These are phyloP conservation scores for Bombardia bombarda DNA, from an alignment of 495 filamentous ascomycete genomes.

Conservation along the genomic window DNA sequence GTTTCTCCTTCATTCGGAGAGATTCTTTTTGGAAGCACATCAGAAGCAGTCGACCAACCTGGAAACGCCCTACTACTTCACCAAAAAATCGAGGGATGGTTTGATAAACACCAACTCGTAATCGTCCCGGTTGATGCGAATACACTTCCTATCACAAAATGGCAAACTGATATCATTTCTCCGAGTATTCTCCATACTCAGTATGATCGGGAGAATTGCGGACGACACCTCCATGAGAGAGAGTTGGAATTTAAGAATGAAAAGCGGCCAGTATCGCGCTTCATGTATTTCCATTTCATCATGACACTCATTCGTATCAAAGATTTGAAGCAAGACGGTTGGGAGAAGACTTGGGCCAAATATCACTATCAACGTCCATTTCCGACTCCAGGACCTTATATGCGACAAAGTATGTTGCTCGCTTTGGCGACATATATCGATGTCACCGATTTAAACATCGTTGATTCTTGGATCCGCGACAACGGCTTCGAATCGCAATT, in stretches of 20 bases:
- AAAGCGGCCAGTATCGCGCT: slow-evolving; percentile 4
- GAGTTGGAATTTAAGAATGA: slow-evolving; percentile 2
- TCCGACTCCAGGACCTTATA: slow-evolving; percentile 4
- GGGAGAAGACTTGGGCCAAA: slow-evolving; percentile 6
- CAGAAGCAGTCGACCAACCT: too few relatives aligned
- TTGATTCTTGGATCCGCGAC: slow-evolving; percentile 5
- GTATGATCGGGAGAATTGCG: too few relatives aligned
- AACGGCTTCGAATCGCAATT: too few relatives aligned
- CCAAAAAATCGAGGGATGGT: too few relatives aligned
- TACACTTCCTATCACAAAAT: too few relatives aligned
- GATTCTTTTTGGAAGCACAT: too few relatives aligned
- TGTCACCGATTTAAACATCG: not conserved
- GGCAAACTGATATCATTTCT: too few relatives aligned
- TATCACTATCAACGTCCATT: slow-evolving; percentile 9
- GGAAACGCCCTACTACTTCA: too few relatives aligned
- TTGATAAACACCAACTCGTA: too few relatives aligned
- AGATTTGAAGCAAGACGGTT: not conserved
- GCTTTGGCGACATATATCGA: slow-evolving; percentile 7
- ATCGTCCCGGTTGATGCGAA: too few relatives aligned
- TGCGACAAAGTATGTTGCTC: slow-evolving; percentile 5
- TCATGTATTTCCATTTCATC: slow-evolving; percentile 11
- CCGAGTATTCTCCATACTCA: too few relatives aligned
- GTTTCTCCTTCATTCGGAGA: too few relatives aligned
- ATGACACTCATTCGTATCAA: slow-evolving; percentile 6
- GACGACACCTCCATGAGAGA: slow-evolving; percentile 1